phyloP scores from a whole-genome alignment of 257 asterid species.

The Fraxinus americana region DNA sequence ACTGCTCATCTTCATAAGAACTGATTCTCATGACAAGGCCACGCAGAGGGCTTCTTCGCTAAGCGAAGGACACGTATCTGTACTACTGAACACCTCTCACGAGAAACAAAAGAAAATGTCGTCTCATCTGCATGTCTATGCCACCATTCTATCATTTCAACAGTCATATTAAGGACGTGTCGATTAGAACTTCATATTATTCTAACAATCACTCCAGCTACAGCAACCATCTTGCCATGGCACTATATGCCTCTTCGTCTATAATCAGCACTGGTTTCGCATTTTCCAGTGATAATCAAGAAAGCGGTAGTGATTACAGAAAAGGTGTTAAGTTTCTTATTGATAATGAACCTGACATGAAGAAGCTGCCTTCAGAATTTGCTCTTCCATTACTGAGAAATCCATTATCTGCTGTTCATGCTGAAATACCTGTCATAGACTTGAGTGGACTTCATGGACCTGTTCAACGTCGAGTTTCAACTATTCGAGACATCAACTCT shows the following conservation, averaged over 20 bases:
- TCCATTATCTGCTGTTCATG: slow-evolving; percentile 26
- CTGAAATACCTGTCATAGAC: slow-evolving; percentile 49
- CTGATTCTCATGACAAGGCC: too few relatives aligned
- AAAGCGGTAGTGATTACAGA: slow-evolving; percentile 17
- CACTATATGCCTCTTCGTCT: background rate
- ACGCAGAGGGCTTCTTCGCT: too few relatives aligned
- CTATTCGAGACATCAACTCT: slow-evolving; percentile 36
- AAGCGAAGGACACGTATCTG: too few relatives aligned
- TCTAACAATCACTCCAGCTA: background rate
- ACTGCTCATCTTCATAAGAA: too few relatives aligned
- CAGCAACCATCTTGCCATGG: slow-evolving; percentile 14
- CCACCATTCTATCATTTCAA: slow-evolving; percentile 25
- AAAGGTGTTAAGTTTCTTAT: slow-evolving; percentile 49
- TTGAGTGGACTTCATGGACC: slow-evolving; percentile 36
- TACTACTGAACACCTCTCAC: background rate
- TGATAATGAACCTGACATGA: slow-evolving; percentile 34
- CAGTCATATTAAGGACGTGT: background rate
- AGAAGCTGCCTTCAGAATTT: slow-evolving; percentile 40
- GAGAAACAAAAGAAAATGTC: background rate
- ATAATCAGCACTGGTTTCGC: background rate
- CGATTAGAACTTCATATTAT: background rate
- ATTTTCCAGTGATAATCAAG: background rate
- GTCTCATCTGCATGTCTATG: slow-evolving; percentile 33
- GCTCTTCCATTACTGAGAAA: slow-evolving; percentile 29
- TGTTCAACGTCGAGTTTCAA: slow-evolving; percentile 23